Conservation (phyloP, 164 flowering plant species). For the Dillenia suffruticosa region DNA sequence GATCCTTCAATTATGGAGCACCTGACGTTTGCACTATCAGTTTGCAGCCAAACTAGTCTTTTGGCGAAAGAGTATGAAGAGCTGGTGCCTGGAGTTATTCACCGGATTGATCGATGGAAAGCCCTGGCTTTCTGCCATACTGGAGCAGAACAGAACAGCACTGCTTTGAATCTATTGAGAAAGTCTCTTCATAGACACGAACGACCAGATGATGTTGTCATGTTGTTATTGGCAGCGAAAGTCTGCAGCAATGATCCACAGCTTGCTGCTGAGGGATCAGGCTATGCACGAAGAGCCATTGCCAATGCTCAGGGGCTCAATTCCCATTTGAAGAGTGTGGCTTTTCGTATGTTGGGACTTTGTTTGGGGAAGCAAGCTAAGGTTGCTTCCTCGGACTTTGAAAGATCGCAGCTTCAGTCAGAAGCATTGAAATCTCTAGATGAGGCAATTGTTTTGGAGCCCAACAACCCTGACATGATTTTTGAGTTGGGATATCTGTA, state of each 20-base stretch:
- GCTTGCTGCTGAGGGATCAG: constrained; percentile 83
- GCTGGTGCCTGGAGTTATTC: constrained; percentile 70
- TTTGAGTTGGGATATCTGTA: constrained; percentile 76
- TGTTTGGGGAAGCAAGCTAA: constrained; percentile 83
- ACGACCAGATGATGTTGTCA: constrained; percentile 58
- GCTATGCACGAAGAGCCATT: constrained; percentile 70
- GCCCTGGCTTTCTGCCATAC: constrained; percentile 70
- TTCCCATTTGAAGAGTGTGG: constrained; percentile 71
- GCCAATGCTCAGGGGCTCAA: constrained; percentile 36
- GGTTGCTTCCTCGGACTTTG: constrained; percentile 67
- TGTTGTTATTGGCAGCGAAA: constrained; percentile 73
- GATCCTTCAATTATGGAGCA: constrained; percentile 89
- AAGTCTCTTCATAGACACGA: constrained; percentile 74
- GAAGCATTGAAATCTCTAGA: constrained; percentile 82
- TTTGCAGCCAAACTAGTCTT: constrained; percentile 69
- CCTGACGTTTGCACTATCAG: constrained; percentile 76
- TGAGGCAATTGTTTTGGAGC: constrained; percentile 53
- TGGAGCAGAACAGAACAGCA: constrained; percentile 55
- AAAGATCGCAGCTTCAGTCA: constrained; percentile 75
- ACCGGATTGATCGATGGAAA: constrained; percentile 82
- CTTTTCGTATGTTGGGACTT: constrained; percentile 70
- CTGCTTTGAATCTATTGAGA: constrained; percentile 75
- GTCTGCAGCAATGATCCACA: constrained; percentile 67
- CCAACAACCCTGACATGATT: constrained; percentile 56
- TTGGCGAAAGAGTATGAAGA: constrained; percentile 79